Evolutionary conservation across 768 basidiomycete species (phyloP).

Genomic region (Hirschioporus abietinus): DNA sequence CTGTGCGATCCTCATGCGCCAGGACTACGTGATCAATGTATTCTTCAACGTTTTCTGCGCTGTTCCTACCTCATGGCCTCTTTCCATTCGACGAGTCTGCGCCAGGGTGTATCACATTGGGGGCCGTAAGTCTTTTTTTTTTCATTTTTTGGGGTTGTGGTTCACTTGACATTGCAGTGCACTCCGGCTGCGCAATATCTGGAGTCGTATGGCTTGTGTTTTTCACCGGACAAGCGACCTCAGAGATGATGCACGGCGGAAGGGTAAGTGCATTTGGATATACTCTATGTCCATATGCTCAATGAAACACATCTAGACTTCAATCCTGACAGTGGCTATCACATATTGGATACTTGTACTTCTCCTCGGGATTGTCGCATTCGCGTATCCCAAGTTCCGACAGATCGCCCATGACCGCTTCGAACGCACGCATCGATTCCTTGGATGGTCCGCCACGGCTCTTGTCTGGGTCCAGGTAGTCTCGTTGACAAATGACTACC

Average conservation of each 20-base stretch:
- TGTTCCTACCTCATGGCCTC: conserved; percentile 50
- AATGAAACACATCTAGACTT: conserved; percentile 30
- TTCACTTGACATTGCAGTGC: conserved; percentile 24
- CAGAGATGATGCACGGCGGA: conserved; percentile 35
- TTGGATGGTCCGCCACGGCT: conserved; percentile 49
- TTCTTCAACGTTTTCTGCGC: conserved; percentile 50
- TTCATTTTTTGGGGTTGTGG: not conserved
- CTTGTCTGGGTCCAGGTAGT: conserved; percentile 53
- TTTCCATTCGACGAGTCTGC: conserved; percentile 45
- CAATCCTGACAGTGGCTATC: conserved; percentile 41
- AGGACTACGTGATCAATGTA: conserved; percentile 54
- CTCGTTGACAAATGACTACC: conserved; percentile 50
- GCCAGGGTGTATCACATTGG: conserved; percentile 58
- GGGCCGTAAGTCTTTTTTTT: conserved; percentile 28
- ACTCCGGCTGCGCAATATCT: conserved; percentile 53
- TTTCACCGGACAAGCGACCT: conserved; percentile 47
- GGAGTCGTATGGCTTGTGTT: conserved; percentile 48
- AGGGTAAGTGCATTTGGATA: conserved; percentile 24
- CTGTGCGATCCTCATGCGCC: conserved; percentile 42
- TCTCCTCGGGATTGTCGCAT: conserved; percentile 42
- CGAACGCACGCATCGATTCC: conserved; percentile 51
- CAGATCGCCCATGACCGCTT: conserved; percentile 45
- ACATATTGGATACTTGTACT: conserved; percentile 47
- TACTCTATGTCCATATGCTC: conserved; percentile 19
- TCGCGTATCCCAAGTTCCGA: conserved; percentile 47